A percentile compares a stretch with the other conserved stretches of the same genome.
phyloP scores from a whole-genome alignment of 2,329 filamentous ascomycete genomes.

The Chrysosporium queenslandicum region DNA sequence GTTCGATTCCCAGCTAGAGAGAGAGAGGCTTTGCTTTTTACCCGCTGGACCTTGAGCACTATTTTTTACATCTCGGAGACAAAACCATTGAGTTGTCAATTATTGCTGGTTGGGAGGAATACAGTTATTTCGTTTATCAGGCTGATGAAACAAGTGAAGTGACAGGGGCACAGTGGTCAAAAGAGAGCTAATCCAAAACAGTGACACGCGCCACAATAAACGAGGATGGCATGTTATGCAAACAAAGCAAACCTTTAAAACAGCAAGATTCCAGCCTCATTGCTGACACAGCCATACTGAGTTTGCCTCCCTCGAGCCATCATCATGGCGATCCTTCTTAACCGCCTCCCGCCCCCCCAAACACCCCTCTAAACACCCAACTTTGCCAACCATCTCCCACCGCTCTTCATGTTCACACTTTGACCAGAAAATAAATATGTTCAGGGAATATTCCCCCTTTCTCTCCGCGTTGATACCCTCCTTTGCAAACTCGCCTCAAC shows the following conservation, averaged over 20 bases:
- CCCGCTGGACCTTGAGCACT: too few relatives aligned
- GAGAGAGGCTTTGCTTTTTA: too few relatives aligned
- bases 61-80: too few relatives aligned
- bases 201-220: too few relatives aligned
- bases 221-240: too few relatives aligned
- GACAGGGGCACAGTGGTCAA: too few relatives aligned
- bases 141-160: too few relatives aligned
- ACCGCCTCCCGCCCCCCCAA: background rate
- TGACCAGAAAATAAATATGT: conserved; percentile 12
- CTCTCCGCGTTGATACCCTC: conserved; percentile 1
- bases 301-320: background rate
- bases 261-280: background rate
- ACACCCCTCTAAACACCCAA: conserved; percentile 8
- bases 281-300: background rate
- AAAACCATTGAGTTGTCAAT: too few relatives aligned
- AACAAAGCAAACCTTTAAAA: background rate
- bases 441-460: conserved; percentile 9
- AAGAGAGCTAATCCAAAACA: too few relatives aligned
- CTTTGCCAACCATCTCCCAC: background rate
- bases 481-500: conserved; percentile 1
- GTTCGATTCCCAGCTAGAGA: too few relatives aligned
- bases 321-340: background rate
- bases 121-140: too few relatives aligned
- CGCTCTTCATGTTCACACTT: background rate
- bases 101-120: too few relatives aligned